These are phyloP conservation scores for Stephania cephalantha DNA, from an alignment of 164 flowering plant genomes.

Conservation along the genomic window DNA sequence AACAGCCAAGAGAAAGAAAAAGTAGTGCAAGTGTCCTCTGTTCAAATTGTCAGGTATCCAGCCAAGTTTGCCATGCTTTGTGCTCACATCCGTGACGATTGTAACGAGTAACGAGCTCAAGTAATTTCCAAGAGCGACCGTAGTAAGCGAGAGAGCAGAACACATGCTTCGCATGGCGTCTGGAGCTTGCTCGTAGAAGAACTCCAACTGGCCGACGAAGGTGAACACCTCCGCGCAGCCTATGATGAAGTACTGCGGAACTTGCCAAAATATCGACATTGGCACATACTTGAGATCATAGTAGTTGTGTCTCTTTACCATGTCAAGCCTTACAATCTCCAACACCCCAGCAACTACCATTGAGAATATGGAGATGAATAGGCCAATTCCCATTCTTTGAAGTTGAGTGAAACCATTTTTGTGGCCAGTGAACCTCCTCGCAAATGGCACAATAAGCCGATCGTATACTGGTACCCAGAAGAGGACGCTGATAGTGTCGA, in stretches of 20 bases:
- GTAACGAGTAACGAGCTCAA: conserved; percentile 65
- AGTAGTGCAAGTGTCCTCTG: conserved; percentile 58
- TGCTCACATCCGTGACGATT: conserved; percentile 44
- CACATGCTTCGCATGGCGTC: conserved; percentile 69
- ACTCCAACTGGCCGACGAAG: conserved; percentile 65
- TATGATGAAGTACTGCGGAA: conserved; percentile 62
- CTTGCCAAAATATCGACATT: conserved; percentile 61
- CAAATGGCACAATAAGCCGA: conserved; percentile 42
- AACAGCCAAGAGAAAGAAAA: conserved; percentile 52
- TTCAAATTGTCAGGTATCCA: conserved; percentile 82
- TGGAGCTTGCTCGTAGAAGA: conserved; percentile 77
- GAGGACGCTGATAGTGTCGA: conserved; percentile 56
- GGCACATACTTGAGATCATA: conserved; percentile 32
- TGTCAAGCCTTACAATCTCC: conserved; percentile 39
- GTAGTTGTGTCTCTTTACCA: conserved; percentile 35
- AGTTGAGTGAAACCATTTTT: conserved; percentile 58
- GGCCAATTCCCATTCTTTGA: conserved; percentile 68
- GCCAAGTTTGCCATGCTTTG: conserved; percentile 45
- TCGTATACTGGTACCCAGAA: conserved; percentile 60
- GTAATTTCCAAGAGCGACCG: conserved; percentile 57
- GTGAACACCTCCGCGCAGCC: conserved; percentile 72
- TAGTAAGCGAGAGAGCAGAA: conserved; percentile 57
- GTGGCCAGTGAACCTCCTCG: conserved; percentile 50
- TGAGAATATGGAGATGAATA: conserved; percentile 51
- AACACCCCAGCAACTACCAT: conserved; percentile 47